Evolutionary conservation across 192 early-diverging fungal species (phyloP).

Genomic region (Entophlyctis luteolus): DNA sequence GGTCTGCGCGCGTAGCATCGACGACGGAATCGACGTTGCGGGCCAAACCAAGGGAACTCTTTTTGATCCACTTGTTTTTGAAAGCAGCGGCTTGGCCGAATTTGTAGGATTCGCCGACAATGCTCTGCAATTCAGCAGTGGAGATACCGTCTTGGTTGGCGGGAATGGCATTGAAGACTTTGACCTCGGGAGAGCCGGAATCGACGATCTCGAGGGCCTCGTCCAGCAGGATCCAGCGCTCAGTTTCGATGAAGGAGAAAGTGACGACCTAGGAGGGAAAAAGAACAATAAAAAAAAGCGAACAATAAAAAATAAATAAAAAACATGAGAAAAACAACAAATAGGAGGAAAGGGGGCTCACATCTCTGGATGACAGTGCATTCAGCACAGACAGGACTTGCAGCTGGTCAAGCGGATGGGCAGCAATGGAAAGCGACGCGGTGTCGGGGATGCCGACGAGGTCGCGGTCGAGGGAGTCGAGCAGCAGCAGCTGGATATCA

Average conservation of each 20-base stretch:
- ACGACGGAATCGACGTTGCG: constrained; percentile 72
- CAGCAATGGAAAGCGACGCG: constrained; percentile 55
- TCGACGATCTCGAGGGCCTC: constrained; percentile 84
- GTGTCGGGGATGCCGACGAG: constrained; percentile 69
- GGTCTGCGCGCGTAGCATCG: constrained; percentile 77
- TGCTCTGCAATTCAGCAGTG: constrained; percentile 73
- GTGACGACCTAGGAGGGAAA: constrained; percentile 66
- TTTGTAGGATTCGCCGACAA: constrained; percentile 70
- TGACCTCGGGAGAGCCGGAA: constrained; percentile 88
- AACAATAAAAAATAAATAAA: constrained; percentile 1
- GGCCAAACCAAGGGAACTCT: constrained; percentile 64
- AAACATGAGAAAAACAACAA: neutral
- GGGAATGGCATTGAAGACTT: constrained; percentile 85
- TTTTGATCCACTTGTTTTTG: constrained; percentile 97
- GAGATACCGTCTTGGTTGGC: constrained; percentile 73
- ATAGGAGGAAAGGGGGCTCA: too few relatives aligned
- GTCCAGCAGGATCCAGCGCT: constrained; percentile 77
- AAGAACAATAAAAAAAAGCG: neutral
- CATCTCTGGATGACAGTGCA: constrained; percentile 78
- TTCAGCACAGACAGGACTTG: constrained; percentile 79
- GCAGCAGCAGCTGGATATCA: constrained; percentile 36
- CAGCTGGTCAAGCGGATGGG: constrained; percentile 60
- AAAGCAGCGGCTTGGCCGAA: constrained; percentile 94
- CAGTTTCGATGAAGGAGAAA: constrained; percentile 72
- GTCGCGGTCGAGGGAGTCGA: constrained; percentile 61